Conservation (phyloP, 768 basidiomycete genomes). For the Pleurotus sapidus region DNA sequence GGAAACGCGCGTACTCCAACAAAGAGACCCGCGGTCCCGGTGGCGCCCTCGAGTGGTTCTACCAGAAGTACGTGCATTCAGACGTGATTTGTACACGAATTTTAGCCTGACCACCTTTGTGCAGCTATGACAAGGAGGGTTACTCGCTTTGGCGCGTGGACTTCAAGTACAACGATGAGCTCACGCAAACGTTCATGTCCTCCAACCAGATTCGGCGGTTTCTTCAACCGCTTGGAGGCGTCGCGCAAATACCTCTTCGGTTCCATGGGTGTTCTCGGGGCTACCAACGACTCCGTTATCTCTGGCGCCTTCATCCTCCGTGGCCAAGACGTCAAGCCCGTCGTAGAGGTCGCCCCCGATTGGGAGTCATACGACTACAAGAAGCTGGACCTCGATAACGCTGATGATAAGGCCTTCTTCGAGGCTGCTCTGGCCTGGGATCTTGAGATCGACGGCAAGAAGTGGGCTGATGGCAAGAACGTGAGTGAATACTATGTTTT, state of each 20-base stretch:
- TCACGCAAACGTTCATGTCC: conserved; percentile 93
- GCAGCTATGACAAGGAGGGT: conserved; percentile 82
- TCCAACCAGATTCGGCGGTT: conserved; percentile 92
- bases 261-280: conserved; percentile 88
- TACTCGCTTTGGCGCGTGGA: conserved; percentile 91
- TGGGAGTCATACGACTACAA: conserved; percentile 86
- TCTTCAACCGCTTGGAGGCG: conserved; percentile 97
- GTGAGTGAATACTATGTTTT: conserved; percentile 41
- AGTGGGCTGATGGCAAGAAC: conserved; percentile 89
- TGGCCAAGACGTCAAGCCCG: conserved; percentile 69
- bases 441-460: conserved; percentile 82
- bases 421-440: conserved; percentile 95
- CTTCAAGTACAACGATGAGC: conserved; percentile 96
- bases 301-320: conserved; percentile 80
- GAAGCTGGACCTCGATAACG: conserved; percentile 71
- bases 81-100: neutral
- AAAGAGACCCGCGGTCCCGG: conserved; percentile 86
- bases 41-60: conserved; percentile 94
- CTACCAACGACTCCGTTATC: conserved; percentile 74
- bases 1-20: conserved; percentile 98
- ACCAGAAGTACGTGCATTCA: conserved; percentile 70
- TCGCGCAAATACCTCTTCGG: conserved; percentile 97
- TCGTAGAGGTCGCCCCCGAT: conserved; percentile 83
- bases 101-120: neutral
- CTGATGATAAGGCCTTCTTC: conserved; percentile 84